Conservation (phyloP, 495 filamentous ascomycete species). For the Neurospora pannonica region DNA sequence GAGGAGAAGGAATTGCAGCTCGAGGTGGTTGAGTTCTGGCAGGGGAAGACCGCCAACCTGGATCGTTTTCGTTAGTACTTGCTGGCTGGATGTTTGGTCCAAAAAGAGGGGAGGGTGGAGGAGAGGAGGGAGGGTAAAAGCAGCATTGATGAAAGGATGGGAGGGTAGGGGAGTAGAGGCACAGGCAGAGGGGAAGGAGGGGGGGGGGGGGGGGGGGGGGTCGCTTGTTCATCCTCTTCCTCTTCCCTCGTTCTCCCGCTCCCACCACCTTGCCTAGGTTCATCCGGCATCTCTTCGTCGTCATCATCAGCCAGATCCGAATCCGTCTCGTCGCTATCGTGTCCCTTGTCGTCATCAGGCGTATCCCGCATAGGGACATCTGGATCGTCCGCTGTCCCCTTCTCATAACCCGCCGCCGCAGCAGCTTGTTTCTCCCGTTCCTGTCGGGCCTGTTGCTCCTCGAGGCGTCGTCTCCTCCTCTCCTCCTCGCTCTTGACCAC, state of each 20-base stretch:
- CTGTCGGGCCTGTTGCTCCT: conserved; percentile 9
- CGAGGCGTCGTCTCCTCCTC: conserved; percentile 17
- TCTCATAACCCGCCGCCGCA: neutral
- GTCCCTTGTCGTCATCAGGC: conserved; percentile 13
- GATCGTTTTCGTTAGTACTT: neutral
- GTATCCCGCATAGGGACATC: conserved; percentile 29
- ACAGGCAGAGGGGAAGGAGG: neutral
- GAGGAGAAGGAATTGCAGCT: conserved; percentile 90
- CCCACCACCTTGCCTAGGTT: neutral
- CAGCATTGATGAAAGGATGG: neutral
- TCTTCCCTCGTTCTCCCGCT: neutral
- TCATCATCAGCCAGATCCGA: conserved; percentile 32
- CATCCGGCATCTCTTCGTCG: conserved; percentile 7
- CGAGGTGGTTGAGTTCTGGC: conserved; percentile 92
- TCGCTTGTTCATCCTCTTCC: conserved; percentile 21
- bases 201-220: too few species aligned
- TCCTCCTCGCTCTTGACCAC: conserved; percentile 36
- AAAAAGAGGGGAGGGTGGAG: neutral
- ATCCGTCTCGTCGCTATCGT: conserved; percentile 27
- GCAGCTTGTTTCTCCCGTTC: neutral
- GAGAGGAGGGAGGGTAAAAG: neutral
- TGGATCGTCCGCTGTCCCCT: conserved; percentile 4
- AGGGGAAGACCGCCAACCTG: conserved; percentile 95
- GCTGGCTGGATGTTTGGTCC: neutral
- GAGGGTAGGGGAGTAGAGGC: neutral